A percentile compares a stretch with the other conserved stretches of the same genome.
Conservation (phyloP, 2,329 filamentous ascomycete genomes). For the Gaeumannomyces tritici region DNA sequence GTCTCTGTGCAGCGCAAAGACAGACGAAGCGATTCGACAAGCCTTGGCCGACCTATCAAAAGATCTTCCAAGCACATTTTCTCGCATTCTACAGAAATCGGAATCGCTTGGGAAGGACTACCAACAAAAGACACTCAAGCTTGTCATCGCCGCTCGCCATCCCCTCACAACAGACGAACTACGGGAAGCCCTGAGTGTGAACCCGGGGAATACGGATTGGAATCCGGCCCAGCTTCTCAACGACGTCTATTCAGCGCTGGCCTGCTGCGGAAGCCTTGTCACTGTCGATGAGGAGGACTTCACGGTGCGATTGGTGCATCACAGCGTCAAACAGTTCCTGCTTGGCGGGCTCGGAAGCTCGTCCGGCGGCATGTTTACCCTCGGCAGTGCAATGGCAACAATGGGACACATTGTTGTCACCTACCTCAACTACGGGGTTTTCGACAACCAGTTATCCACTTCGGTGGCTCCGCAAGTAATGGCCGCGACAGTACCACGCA, state of each 20-base stretch:
- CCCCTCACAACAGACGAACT: slow-evolving; percentile 23
- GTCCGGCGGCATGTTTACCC: no score
- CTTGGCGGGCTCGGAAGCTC: no score
- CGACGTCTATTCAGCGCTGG: slow-evolving; percentile 14
- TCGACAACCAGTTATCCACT: slow-evolving; percentile 10
- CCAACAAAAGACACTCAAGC: slow-evolving; percentile 18
- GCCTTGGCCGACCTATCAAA: slow-evolving; percentile 19
- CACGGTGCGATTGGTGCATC: slow-evolving; percentile 21
- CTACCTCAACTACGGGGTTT: slow-evolving; percentile 19
- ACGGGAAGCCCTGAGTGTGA: slow-evolving; percentile 26
- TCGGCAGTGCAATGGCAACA: not conserved
- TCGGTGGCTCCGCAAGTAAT: slow-evolving; percentile 11
- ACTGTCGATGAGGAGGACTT: slow-evolving; percentile 23
- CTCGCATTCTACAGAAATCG: slow-evolving; percentile 18
- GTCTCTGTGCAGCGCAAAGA: slow-evolving; percentile 21
- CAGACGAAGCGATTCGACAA: slow-evolving; percentile 24
- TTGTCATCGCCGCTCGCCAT: slow-evolving; percentile 18
- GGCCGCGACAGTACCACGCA: slow-evolving; percentile 10
- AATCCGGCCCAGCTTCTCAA: slow-evolving; percentile 13
- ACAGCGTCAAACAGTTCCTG: slow-evolving; percentile 24
- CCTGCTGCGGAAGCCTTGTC: slow-evolving; percentile 23
- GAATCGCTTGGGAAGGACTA: slow-evolving; percentile 9
- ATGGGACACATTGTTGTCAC: slow-evolving; percentile 17
- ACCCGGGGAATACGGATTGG: slow-evolving; percentile 19
- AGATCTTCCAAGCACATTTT: slow-evolving; percentile 20